Conservation (phyloP, 805 yeast genomes). For the Starmerella scarabaei region DNA sequence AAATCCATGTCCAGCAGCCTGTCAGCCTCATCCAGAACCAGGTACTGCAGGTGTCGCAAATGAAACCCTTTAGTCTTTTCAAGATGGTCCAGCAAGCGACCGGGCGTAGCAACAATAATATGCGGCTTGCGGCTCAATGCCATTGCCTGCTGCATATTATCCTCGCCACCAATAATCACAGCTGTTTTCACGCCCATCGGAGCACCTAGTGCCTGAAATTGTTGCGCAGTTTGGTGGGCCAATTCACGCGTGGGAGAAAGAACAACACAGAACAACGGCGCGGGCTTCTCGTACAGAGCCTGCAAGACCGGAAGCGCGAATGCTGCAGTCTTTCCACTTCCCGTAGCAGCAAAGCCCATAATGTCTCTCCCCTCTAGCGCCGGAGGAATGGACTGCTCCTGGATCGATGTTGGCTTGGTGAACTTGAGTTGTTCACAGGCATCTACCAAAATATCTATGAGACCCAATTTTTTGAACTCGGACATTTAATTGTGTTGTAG, state of each 20-base stretch:
- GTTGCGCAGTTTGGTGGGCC: constrained; percentile 61
- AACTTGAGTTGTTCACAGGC: constrained; percentile 66
- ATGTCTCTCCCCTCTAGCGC: constrained; percentile 85
- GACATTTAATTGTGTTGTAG: constrained; percentile 7
- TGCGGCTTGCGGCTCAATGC: constrained; percentile 92
- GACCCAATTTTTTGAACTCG: constrained; percentile 26
- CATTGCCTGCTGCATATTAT: constrained; percentile 93
- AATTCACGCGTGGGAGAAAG: constrained; percentile 59
- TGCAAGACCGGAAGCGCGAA: constrained; percentile 93
- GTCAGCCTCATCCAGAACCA: constrained; percentile 97
- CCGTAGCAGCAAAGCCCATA: constrained; percentile 94
- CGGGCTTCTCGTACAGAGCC: constrained; percentile 76
- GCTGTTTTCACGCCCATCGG: constrained; percentile 84
- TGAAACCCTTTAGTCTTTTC: constrained; percentile 86
- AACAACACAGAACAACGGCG: constrained; percentile 79
- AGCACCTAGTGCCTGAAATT: constrained; percentile 86
- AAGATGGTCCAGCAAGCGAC: constrained; percentile 75
- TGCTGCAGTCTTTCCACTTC: constrained; percentile 97
- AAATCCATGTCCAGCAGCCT: constrained; percentile 90
- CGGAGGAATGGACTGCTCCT: constrained; percentile 78
- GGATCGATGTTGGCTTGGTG: constrained; percentile 84
- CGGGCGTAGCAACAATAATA: constrained; percentile 90
- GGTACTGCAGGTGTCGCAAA: constrained; percentile 58
- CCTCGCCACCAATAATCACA: constrained; percentile 96
- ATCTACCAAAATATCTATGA: constrained; percentile 42